phyloP scores from a whole-genome alignment of 1,284 basidiomycete species.

The Inonotus hispidus region DNA sequence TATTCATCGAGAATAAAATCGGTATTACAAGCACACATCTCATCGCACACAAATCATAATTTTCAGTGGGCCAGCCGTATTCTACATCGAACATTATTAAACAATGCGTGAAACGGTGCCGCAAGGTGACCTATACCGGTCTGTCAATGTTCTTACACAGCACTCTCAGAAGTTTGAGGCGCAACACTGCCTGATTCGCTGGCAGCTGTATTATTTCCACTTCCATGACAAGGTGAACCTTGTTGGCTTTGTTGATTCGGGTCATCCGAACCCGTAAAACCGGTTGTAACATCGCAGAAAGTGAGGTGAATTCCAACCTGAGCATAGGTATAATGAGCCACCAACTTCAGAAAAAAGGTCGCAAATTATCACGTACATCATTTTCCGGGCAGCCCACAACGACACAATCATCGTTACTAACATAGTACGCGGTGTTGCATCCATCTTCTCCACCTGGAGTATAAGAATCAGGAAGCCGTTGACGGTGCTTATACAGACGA shows the following conservation, averaged over 20 bases:
- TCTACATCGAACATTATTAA: too few relatives aligned
- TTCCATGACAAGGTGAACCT: neutral
- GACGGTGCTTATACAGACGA: conserved; percentile 21
- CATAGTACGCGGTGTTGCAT: conserved; percentile 33
- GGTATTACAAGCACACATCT: too few relatives aligned
- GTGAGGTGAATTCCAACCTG: conserved; percentile 13
- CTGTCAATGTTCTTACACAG: too few relatives aligned
- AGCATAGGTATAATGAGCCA: neutral
- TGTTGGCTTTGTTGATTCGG: neutral
- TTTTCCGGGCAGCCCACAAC: conserved; percentile 34
- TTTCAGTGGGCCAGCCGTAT: too few relatives aligned
- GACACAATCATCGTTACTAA: conserved; percentile 28
- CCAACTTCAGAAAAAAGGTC: too few relatives aligned
- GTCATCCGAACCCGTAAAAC: too few relatives aligned
- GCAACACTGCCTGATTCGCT: neutral
- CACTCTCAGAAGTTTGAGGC: too few relatives aligned
- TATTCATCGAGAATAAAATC: too few relatives aligned
- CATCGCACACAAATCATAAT: too few relatives aligned
- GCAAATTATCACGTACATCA: conserved; percentile 30
- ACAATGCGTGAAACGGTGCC: too few relatives aligned
- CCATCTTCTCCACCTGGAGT: conserved; percentile 17
- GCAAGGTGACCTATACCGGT: too few relatives aligned
- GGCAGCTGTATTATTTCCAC: neutral
- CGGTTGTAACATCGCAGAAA: conserved; percentile 5
- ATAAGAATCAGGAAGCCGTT: conserved; percentile 36